phyloP scores from a whole-genome alignment of 2,329 filamentous ascomycete species.

The Chalaropsis thielavioides region DNA sequence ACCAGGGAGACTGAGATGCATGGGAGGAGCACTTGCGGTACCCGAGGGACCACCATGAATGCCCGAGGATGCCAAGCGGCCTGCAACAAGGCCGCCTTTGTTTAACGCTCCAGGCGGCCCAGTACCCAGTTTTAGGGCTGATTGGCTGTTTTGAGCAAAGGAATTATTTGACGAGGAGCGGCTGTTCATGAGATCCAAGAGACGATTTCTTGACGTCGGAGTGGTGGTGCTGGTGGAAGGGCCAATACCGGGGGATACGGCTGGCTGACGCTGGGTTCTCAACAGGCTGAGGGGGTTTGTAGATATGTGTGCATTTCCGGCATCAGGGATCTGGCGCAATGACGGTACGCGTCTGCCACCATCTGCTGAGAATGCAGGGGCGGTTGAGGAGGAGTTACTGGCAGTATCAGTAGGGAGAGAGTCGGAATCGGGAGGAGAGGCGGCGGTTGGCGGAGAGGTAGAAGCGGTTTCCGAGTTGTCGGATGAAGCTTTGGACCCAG shows the following conservation, averaged over 20 bases:
- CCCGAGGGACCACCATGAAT: neutral
- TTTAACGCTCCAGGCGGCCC: neutral
- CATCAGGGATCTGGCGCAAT: constrained; percentile 11
- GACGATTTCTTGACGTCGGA: neutral
- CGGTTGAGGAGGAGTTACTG: neutral
- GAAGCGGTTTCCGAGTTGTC: constrained; percentile 5
- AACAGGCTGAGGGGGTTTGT: constrained; percentile 7
- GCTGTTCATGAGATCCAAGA: constrained; percentile 9
- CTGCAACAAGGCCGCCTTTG: neutral
- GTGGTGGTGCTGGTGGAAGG: neutral
- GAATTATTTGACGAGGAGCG: neutral
- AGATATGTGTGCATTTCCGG: neutral
- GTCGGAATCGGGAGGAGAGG: neutral
- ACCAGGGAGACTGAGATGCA: neutral
- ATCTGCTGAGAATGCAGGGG: neutral
- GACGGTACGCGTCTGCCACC: constrained; percentile 10
- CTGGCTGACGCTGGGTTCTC: constrained; percentile 11
- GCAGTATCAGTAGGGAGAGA: neutral
- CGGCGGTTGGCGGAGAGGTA: neutral
- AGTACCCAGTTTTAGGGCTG: neutral
- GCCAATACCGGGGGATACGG: neutral
- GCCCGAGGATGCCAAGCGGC: neutral
- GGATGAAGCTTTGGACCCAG: constrained; percentile 2
- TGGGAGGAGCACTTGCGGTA: neutral
- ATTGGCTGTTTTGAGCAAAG: neutral